Percentiles rank a stretch among this genome's conserved stretches.
Evolutionary conservation across 164 flowering plant species (phyloP).

Genomic region (Vitis amurensis): DNA sequence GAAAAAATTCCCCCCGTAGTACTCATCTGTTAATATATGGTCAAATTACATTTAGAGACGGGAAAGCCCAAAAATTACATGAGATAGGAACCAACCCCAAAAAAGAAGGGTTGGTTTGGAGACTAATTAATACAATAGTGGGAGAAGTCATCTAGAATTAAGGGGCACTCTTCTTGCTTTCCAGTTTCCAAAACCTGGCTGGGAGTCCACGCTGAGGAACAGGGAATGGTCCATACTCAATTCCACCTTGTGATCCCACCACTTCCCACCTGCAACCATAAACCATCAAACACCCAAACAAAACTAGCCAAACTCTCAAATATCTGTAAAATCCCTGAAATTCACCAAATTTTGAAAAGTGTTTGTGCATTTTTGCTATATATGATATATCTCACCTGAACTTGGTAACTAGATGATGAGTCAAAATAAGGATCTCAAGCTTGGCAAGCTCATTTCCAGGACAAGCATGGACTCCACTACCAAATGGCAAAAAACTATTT

Average conservation of each 20-base stretch:
- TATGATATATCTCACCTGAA: conserved; percentile 34
- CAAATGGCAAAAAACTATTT: conserved; percentile 62
- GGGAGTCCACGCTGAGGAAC: conserved; percentile 74
- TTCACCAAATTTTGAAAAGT: no score
- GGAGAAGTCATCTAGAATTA: no score
- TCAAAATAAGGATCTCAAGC: conserved; percentile 48
- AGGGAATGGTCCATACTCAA: conserved; percentile 66
- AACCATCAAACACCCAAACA: conserved; percentile 6
- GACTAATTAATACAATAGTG: no score
- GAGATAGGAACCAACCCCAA: no score
- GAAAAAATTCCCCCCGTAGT: no score
- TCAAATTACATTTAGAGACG: no score
- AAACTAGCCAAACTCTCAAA: neutral
- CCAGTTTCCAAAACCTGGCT: conserved; percentile 52
- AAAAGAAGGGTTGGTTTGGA: no score
- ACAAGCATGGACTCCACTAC: conserved; percentile 52
- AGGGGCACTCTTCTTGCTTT: no score
- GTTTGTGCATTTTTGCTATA: neutral
- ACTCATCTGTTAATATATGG: no score
- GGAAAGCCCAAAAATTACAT: no score
- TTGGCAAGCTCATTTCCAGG: conserved; percentile 68
- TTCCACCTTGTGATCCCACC: conserved; percentile 34
- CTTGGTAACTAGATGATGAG: conserved; percentile 49
- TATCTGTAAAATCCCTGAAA: no score
- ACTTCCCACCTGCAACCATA: conserved; percentile 50